Evolutionary conservation across 2,329 filamentous ascomycete genomes (phyloP).

Genomic region (Eurotiales sp.): DNA sequence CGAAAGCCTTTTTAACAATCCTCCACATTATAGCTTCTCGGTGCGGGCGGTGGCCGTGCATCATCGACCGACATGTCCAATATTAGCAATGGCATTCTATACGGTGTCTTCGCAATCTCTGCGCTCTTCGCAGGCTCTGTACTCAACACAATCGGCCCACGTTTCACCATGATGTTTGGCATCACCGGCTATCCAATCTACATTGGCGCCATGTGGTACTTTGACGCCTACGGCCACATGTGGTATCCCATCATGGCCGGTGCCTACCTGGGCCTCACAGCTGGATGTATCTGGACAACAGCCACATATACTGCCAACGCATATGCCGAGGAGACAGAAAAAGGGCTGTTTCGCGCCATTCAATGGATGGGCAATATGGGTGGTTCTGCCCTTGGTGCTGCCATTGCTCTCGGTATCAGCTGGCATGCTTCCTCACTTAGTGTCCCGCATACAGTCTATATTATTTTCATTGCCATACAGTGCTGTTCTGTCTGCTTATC

Average conservation of each 20-base stretch:
- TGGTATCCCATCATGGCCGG: not conserved
- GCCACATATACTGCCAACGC: not conserved
- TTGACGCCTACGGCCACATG: not conserved
- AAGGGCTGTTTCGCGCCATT: not conserved
- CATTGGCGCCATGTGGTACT: conserved; percentile 1
- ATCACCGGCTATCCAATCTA: not conserved
- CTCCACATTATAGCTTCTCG: not conserved
- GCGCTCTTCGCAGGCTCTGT: not conserved
- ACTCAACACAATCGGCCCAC: not conserved
- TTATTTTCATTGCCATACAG: not conserved
- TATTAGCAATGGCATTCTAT: not conserved
- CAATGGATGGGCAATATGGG: not conserved
- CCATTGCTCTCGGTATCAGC: not conserved
- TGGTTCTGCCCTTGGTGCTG: not conserved
- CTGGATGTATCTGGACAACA: not conserved
- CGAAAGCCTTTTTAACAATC: not conserved
- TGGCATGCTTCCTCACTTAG: not conserved
- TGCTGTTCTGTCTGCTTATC: not conserved
- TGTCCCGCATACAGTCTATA: not conserved
- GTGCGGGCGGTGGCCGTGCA: not conserved
- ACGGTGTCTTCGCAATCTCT: not conserved
- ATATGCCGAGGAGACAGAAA: not conserved
- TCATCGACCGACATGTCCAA: not conserved
- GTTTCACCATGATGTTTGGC: not conserved
- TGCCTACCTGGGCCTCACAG: not conserved